Base-by-base conservation (phyloP, 768 basidiomycete genomes). In the Mycena rebaudengoi region DNA sequence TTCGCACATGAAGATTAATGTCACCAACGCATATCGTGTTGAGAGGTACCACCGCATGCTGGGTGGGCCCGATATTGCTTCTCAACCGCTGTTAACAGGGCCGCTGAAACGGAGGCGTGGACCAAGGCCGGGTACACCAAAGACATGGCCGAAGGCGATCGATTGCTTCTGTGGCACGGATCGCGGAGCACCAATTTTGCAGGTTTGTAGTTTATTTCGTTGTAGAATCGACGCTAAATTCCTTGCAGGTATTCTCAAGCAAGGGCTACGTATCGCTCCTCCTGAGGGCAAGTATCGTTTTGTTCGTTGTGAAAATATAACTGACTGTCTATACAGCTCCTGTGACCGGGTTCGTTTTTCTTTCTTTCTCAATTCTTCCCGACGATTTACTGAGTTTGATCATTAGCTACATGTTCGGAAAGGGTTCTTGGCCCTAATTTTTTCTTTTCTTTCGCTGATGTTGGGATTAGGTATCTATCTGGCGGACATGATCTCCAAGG, bases 151-250 rank as follows among this genome's bases (percentile, higher is more conserved):
- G 76, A 80, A 37, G 86, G 87, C 33, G 83, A 88, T 33, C 78
- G 86, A 12, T 72, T 88, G 60, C 75, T 89, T 37, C 74, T 89
- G 40, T 89, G 88, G 88, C 88, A 89, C 64, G 88, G 88, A 11
- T 87, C 86, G 29, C 74, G 88, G 28, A 82, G 85, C 5, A 88
- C 88, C 26, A 88, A 89, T 69, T 89, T 88, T 71, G 86, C 86
- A 43, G 86, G 50, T 51, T 37, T 26, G 50, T 37, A 25, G 30
- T 12, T 25, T 20, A n/a, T 41, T 33, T 51, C 28, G 2, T 25
- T 51, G 50, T 16, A 37, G n/a, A n/a, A 25, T 37, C 3, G n/a
- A 4, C 5, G 20, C 50, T 37, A 21, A 51, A 23, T 6, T 21
- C 23, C 12, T 4, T 14, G 12, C 39, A 51, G 50, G 85, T 75